Base-by-base conservation (phyloP, 2,329 filamentous ascomycete species). In the Epichloe amarillans region DNA sequence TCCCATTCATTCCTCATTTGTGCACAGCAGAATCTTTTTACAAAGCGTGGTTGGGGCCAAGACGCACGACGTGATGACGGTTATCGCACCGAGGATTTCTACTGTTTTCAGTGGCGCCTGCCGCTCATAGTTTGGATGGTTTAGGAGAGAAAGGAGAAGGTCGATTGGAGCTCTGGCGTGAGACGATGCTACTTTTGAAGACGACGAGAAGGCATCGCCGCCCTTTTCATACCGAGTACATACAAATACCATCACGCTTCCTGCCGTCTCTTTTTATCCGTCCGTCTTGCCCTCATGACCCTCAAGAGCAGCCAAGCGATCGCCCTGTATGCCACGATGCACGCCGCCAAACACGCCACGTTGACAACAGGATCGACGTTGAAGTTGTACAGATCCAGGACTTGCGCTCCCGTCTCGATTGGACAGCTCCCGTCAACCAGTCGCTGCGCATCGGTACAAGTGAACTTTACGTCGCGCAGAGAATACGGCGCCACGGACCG, bases 401-500 rank as follows among this genome's bases (percentile, higher is more conserved):
- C 84, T 57, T 89, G 72, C 58, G 82, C 70, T 0, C 86, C 86
- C 0, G 74, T 83, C 45, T 75, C 70, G 41, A 88, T 79, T 0
- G 79, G 77, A 60, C 86, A 90, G 12, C 61, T 62, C 0, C 84
- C 84, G 50, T 77, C 65, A 0, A 75, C 72, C 10, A 86, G 64
- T 38, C 70, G 69, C 67, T 88, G 82, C 8, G 64, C 66, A 2
- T 75, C 72, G 2, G 72, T 74, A 61, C 86, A 90, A 1, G 77
- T 77, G 57, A 90, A 88, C 0, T 61, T 51, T 6, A 86, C 73
- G 0, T 72, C 74, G 6, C 72, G 66, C 36, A 90, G 64, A 0
- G 80, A 80, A 55, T 82, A 88, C 0, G 80, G 77, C 0, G 80
- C 81, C 39, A 90, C 66, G 36, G 84, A 84, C 0, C 79, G 78